These are phyloP conservation scores for Annona squamosa DNA, from an alignment of 164 flowering plant genomes.

Conservation along the genomic window DNA sequence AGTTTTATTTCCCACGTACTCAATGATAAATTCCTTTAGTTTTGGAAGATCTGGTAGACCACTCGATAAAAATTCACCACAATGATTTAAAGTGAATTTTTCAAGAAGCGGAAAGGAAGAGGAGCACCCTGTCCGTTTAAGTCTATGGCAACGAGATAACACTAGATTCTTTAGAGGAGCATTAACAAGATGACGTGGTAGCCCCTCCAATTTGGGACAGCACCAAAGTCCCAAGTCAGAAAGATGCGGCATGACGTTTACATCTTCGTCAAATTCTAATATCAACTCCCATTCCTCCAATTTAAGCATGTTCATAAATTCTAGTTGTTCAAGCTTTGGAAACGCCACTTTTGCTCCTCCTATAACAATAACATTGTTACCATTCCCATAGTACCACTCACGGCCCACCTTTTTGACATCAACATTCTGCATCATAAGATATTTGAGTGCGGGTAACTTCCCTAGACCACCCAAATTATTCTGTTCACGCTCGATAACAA, in stretches of 20 bases:
- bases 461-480: slow-evolving; percentile 1
- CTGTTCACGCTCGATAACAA: background rate
- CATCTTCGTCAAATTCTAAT: background rate
- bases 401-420: background rate
- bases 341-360: background rate
- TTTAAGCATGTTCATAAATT: background rate
- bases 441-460: slow-evolving; percentile 3
- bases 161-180: background rate
- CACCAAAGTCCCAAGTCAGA: background rate
- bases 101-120: background rate
- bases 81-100: background rate
- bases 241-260: background rate
- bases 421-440: background rate
- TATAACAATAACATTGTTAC: no score
- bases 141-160: background rate
- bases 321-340: slow-evolving; percentile 1
- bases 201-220: background rate
- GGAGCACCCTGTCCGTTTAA: background rate
- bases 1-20: no score
- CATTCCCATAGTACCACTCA: background rate
- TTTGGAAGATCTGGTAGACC: background rate
- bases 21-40: background rate
- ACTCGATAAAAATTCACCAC: background rate
- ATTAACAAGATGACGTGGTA: background rate
- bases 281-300: background rate